Evolutionary conservation across 2,329 filamentous ascomycete genomes (phyloP).

Genomic region (Myotisia sp.): DNA sequence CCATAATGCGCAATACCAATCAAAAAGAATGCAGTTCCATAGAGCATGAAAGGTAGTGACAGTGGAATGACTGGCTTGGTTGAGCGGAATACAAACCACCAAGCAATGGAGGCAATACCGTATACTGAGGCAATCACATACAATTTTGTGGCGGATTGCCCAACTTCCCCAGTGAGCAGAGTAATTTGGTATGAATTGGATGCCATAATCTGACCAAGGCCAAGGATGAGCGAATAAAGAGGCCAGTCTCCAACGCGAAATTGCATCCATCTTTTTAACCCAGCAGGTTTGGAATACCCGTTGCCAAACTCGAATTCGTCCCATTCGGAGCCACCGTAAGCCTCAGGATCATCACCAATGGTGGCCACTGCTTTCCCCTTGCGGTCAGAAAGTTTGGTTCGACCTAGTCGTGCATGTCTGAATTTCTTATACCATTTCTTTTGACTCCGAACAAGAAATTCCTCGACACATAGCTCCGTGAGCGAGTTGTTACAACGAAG

Average conservation of each 20-base stretch:
- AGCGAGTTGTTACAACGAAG: constrained; percentile 45
- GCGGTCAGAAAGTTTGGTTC: constrained; percentile 14
- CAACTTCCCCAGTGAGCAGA: constrained; percentile 49
- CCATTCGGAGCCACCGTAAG: constrained; percentile 24
- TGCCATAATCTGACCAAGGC: constrained; percentile 49
- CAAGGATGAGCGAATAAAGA: constrained; percentile 47
- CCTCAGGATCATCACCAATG: constrained; percentile 8
- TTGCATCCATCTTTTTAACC: constrained; percentile 41
- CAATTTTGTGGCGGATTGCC: constrained; percentile 43
- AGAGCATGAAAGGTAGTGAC: constrained; percentile 49
- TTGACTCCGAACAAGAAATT: constrained; percentile 50
- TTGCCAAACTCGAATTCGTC: constrained; percentile 44
- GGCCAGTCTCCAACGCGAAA: constrained; percentile 50
- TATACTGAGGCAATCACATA: constrained; percentile 49
- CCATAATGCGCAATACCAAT: constrained; percentile 43
- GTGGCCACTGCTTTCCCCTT: background rate
- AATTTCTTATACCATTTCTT: constrained; percentile 52
- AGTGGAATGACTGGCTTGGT: constrained; percentile 44
- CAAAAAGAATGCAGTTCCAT: constrained; percentile 21
- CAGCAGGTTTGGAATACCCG: constrained; percentile 43
- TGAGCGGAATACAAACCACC: constrained; percentile 49
- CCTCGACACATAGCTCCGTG: constrained; percentile 48
- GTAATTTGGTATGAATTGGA: constrained; percentile 56
- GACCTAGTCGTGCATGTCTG: constrained; percentile 44
- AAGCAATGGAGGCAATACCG: constrained; percentile 42